Evolutionary conservation across 176 grass and related monocot species (phyloP).

Genomic region (Lolium perenne): DNA sequence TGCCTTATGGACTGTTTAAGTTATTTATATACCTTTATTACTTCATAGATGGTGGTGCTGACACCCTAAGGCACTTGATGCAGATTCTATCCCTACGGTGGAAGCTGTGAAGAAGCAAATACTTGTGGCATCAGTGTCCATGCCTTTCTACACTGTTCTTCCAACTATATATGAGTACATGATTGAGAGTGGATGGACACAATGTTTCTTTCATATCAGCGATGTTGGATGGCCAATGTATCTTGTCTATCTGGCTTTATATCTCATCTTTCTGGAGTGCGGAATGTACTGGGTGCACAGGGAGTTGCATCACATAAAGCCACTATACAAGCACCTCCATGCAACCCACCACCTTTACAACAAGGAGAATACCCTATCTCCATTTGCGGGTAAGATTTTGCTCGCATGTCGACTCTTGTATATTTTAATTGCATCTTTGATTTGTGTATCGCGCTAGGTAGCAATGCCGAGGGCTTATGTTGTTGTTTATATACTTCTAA

Average conservation of each 20-base stretch:
- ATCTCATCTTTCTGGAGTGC: slow-evolving; percentile 78
- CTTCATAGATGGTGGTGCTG: slow-evolving; percentile 4
- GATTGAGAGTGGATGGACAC: slow-evolving; percentile 91
- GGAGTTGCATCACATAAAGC: slow-evolving; percentile 98
- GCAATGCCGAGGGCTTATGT: no score
- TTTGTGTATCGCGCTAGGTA: neutral
- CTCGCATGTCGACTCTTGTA: neutral
- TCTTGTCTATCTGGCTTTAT: slow-evolving; percentile 61
- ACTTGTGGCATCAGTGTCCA: slow-evolving; percentile 73
- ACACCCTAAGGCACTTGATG: slow-evolving; percentile 17
- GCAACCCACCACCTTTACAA: slow-evolving; percentile 95
- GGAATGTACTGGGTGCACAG: slow-evolving; percentile 99
- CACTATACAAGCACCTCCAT: slow-evolving; percentile 92
- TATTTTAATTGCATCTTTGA: neutral
- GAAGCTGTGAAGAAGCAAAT: slow-evolving; percentile 91
- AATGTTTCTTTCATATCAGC: slow-evolving; percentile 62
- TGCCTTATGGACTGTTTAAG: no score
- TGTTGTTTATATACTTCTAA: neutral
- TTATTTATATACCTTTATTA: slow-evolving; percentile 11
- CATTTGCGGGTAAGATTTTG: slow-evolving; percentile 78
- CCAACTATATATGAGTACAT: slow-evolving; percentile 83
- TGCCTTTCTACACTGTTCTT: slow-evolving; percentile 56
- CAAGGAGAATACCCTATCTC: slow-evolving; percentile 96
- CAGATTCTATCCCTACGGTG: slow-evolving; percentile 82
- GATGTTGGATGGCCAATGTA: slow-evolving; percentile 79